phyloP scores from a whole-genome alignment of 1,284 basidiomycete species.

The Cutaneotrichosporon sp. region DNA sequence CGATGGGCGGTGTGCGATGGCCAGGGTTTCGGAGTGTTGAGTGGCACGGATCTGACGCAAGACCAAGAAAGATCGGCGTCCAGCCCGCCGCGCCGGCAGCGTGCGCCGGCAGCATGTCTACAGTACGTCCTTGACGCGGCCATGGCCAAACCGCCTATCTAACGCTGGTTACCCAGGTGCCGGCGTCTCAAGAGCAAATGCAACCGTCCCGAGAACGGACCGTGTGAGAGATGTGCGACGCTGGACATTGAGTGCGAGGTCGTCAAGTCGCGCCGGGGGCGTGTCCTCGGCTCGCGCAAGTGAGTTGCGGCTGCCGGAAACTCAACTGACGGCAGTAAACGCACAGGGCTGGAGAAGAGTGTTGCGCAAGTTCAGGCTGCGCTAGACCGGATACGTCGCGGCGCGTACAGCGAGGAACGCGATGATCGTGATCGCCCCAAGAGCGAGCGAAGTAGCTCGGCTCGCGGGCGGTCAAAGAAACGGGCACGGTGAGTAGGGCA shows the following conservation, averaged over 20 bases:
- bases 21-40: no score
- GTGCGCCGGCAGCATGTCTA: conserved; percentile 2
- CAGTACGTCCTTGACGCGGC: conserved; percentile 1
- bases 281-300: conserved; percentile 3
- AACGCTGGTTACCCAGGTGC: not conserved
- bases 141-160: not conserved
- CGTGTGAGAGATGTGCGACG: conserved; percentile 2
- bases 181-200: conserved; percentile 2
- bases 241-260: conserved; percentile 6
- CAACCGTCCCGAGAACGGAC: not conserved
- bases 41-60: no score
- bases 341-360: conserved; percentile 2
- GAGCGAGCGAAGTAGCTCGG: not conserved
- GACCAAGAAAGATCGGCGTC: no score
- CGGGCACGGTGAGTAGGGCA: not conserved
- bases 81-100: not conserved
- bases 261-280: conserved; percentile 7
- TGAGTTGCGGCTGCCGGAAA: not conserved
- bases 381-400: conserved; percentile 4
- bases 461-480: not conserved
- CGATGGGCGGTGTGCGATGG: no score
- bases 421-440: not conserved
- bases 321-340: conserved; percentile 1
- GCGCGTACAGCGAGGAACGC: no score
- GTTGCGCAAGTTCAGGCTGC: conserved; percentile 7